Base-by-base conservation (phyloP, 2,329 filamentous ascomycete species). In the Neofusicoccum parvum region DNA sequence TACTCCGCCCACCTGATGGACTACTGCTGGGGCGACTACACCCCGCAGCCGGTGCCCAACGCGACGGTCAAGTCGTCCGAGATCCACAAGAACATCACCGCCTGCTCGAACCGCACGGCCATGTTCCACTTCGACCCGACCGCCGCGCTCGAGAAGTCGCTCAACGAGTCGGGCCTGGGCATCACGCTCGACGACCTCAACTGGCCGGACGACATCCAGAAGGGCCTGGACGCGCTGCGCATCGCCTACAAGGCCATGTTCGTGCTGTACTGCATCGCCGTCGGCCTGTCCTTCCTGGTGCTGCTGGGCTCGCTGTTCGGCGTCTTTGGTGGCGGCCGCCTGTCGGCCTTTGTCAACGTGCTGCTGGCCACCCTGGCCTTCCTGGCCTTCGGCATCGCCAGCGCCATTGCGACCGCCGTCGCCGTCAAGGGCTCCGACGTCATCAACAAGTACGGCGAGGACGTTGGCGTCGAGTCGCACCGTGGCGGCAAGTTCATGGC, bases 341-440 rank as follows among this genome's bases (percentile, higher is more conserved):
- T 85, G 20, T 76, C 80, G n/a, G 80, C 83, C 2, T 75, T 82
- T 20, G 69, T 83, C 51, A 87, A 87, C 70, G 77, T 85, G 54
- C 69, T 81, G 6, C 70, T 87, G 9, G 76, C 83, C 17, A 71
- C 80, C 48, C 70, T 87, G n/a, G 82, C 83, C 0, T 86, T 87
- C 67, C 46, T 87, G 6, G 78, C 87, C 12, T 83, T 90, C 71
- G 90, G 90, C 3, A 88, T 89, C 62, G 88, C 90, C 54, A 94
- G 90, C 20, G 92, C 92, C 70, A 89, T 94, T 27, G 86, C 88
- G 32, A 90, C 86, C 0, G 89, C 90, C 17, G 75, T 88, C 4
- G 81, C 83, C 11, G 80, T 83, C 64, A 86, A 87, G 73, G 85
- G 82, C 3, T 75, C 80, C 1, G 70, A 82, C 17, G 71, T 84